A percentile compares a stretch with the other conserved stretches of the same genome.
Conservation (phyloP, 2,329 filamentous ascomycete genomes). For the Beauveria varroae region DNA sequence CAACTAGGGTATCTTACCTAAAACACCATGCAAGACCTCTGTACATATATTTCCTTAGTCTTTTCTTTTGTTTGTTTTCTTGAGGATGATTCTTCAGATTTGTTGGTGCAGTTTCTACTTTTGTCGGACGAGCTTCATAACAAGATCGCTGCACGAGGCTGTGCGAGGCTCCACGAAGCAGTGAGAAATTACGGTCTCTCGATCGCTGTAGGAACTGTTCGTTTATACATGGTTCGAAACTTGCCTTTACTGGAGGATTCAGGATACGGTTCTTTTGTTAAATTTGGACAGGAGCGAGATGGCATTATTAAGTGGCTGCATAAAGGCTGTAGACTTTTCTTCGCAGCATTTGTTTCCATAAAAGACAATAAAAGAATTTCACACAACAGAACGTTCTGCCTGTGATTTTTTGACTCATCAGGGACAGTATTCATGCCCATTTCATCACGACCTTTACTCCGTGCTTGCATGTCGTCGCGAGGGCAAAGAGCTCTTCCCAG, state of each 20-base stretch:
- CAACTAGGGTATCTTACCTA: neutral
- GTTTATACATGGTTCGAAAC: no score
- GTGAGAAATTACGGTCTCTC: neutral
- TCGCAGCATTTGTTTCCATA: neutral
- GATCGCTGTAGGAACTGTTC: neutral
- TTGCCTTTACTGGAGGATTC: no score
- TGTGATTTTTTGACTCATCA: neutral
- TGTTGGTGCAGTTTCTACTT: neutral
- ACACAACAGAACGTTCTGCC: neutral
- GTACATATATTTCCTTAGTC: neutral
- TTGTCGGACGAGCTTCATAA: neutral
- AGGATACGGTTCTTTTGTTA: rapidly evolving
- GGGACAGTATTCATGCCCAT: neutral
- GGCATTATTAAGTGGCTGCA: neutral
- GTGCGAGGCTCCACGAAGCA: neutral
- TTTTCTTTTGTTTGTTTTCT: neutral
- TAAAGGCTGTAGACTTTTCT: neutral
- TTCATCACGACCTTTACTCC: constrained; percentile 19
- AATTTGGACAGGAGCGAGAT: no score
- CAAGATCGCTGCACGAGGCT: neutral
- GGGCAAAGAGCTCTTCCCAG: constrained; percentile 28
- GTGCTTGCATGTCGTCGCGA: constrained; percentile 28
- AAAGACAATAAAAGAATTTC: neutral
- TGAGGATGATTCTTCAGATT: neutral
- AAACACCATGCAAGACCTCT: neutral